Conservation (phyloP, 129 eudicot species). For the Arctium minus region DNA sequence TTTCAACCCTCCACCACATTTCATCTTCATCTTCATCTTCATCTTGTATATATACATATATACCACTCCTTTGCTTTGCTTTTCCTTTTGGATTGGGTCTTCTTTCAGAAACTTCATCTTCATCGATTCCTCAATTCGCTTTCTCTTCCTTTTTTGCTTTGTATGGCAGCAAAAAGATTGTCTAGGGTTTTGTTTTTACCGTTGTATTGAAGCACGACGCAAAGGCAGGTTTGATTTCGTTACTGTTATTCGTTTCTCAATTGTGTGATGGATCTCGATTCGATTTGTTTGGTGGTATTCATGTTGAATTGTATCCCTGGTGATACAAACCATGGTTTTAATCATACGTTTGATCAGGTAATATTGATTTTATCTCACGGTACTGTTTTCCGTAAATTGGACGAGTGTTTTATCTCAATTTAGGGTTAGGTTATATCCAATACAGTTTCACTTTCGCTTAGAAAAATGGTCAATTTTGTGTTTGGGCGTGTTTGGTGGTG, state of each 20-base stretch:
- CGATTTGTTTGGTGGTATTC: constrained; percentile 4
- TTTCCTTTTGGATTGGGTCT: not conserved
- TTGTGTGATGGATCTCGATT: constrained; percentile 36
- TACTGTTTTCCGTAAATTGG: constrained; percentile 6
- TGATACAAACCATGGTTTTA: constrained; percentile 19
- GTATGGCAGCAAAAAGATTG: not conserved
- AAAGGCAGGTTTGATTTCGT: constrained; percentile 30
- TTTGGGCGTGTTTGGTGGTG: constrained; percentile 30
- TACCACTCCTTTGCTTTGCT: not conserved
- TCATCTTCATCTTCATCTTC: not conserved
- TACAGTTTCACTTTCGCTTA: constrained; percentile 6
- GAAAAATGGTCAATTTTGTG: constrained; percentile 21
- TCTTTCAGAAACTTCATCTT: not conserved
- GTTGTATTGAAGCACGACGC: not conserved
- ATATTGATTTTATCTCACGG: not conserved
- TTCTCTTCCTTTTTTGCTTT: not conserved
- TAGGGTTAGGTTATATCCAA: constrained; percentile 17
- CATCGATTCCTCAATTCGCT: not conserved
- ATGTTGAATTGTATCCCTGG: constrained; percentile 18
- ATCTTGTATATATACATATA: not conserved
- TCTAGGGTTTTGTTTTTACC: constrained; percentile 24
- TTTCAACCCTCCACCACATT: constrained; percentile 18
- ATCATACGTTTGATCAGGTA: constrained; percentile 7
- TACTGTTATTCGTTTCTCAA: not conserved
- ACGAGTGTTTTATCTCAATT: constrained; percentile 23